Evolutionary conservation across 2,329 filamentous ascomycete genomes (phyloP).

Genomic region (Phaeosphaeriaceae sp.): DNA sequence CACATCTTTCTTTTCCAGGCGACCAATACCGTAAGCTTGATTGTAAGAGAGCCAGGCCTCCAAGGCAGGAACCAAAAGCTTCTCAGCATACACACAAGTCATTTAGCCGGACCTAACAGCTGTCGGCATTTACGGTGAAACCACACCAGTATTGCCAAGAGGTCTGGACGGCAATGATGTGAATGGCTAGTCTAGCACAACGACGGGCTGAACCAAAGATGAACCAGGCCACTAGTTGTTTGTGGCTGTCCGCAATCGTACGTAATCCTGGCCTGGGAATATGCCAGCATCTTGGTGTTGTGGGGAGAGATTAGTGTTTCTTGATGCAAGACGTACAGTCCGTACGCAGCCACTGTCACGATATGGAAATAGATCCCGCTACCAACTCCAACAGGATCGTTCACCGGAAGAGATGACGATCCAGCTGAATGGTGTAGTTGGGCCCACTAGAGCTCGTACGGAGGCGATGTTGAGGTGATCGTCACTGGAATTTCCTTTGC

Average conservation of each 20-base stretch:
- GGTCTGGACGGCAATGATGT: neutral
- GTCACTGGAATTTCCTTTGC: neutral
- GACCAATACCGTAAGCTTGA: slow-evolving; percentile 6
- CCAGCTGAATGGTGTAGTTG: neutral
- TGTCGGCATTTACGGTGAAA: neutral
- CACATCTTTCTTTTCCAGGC: neutral
- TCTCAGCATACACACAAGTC: slow-evolving; percentile 5
- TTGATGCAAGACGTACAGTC: slow-evolving; percentile 4
- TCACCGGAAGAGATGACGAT: neutral
- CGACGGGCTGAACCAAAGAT: neutral
- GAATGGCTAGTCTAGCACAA: neutral
- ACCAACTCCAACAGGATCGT: neutral
- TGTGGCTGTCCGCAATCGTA: slow-evolving; percentile 1
- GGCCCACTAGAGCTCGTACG: neutral
- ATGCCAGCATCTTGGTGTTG: slow-evolving; percentile 1
- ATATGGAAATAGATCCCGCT: neutral
- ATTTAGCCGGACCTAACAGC: slow-evolving; percentile 8
- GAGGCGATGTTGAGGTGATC: neutral
- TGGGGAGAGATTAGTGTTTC: neutral
- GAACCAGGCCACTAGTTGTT: neutral
- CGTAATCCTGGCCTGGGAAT: neutral
- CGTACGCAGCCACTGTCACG: slow-evolving; percentile 8
- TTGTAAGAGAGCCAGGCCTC: slow-evolving; percentile 1
- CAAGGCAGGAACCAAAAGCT: neutral
- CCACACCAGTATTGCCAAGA: neutral